Base-by-base conservation (phyloP, 345 rosid genomes). In the Salix dunnii region DNA sequence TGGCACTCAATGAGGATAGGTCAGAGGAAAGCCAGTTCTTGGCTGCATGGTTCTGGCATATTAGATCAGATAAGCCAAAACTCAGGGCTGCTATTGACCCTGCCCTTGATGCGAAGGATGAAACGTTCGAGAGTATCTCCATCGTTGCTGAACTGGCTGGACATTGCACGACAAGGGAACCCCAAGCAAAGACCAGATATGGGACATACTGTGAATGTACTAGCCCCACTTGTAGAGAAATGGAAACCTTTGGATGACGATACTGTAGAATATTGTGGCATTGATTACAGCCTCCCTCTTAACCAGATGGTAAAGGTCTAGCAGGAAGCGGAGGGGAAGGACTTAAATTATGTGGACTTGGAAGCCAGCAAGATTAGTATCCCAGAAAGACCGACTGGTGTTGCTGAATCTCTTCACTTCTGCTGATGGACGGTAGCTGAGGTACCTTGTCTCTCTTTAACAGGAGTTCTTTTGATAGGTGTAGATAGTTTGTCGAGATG, bases 321-420 rank as follows among this genome's bases (percentile, higher is more conserved):
- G 96, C 93, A 91, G 76, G 93, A 88, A 78, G 86, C 92, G 1
- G 96, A 91, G 81, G 91, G 96, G 23, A 87, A 91, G 82, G 93
- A 90, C 74, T 30, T 81, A 1, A 90, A 92, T 77, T 83, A 84
- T 63, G 62, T 81, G 82, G 87, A 83, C 82, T 74, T 88, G 30
- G 93, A 83, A 30, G 90, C 88, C 79, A 91, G 93, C 86, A 90
- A 88, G 75, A 83, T 91, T 13, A 91, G 96, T 30, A 91, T 91
- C 63, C 96, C 96, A 2, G 86, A 92, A 38, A 83, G 91, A 73
- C 92, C 96, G 8, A 51, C 86, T 10, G 96, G 96, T 40, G 90
- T 91, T 28, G 93, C 96, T 0, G 93, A 91, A 35, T 90, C 96
- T n/a, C 7, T 91, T 91, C 84, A 87, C 91, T 64, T 91, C 96